Evolutionary conservation across 75 land plant species (phyloP).

Genomic region (Azolla pinnata): DNA sequence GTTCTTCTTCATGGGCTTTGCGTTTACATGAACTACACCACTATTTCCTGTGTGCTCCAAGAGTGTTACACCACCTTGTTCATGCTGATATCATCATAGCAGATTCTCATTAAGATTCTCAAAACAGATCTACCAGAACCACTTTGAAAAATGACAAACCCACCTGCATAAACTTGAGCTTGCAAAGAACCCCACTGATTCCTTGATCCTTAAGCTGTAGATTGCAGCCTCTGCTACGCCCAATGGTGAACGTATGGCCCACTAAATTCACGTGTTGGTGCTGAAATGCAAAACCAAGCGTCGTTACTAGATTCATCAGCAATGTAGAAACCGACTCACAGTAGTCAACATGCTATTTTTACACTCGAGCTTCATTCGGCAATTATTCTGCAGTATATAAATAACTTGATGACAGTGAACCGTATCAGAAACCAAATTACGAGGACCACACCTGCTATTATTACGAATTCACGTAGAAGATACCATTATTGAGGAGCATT

Average conservation of each 20-base stretch:
- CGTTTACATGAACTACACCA: constrained; percentile 50
- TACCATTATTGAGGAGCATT: not conserved
- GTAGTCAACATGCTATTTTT: too few relatives aligned
- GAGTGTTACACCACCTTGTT: constrained; percentile 20
- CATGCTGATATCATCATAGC: constrained; percentile 33
- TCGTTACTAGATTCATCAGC: not conserved
- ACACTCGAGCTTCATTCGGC: too few relatives aligned
- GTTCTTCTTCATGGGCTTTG: constrained; percentile 2
- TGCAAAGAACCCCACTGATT: constrained; percentile 37
- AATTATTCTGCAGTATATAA: too few relatives aligned
- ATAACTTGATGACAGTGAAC: too few relatives aligned
- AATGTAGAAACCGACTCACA: too few relatives aligned
- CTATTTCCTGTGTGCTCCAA: constrained; percentile 51
- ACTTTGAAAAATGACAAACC: not conserved
- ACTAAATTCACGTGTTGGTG: constrained; percentile 27
- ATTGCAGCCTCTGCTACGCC: constrained; percentile 39
- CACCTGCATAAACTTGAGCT: constrained; percentile 42
- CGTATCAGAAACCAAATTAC: too few relatives aligned
- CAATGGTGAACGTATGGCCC: constrained; percentile 43
- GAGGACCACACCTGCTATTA: too few relatives aligned
- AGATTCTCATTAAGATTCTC: constrained; percentile 16
- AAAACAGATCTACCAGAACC: constrained; percentile 25
- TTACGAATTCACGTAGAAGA: not conserved
- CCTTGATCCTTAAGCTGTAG: constrained; percentile 39
- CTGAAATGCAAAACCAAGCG: constrained; percentile 17